Percentiles rank a stretch among this genome's conserved stretches.
phyloP scores from a whole-genome alignment of 2,329 filamentous ascomycete species.

The Aspergillus latus region DNA sequence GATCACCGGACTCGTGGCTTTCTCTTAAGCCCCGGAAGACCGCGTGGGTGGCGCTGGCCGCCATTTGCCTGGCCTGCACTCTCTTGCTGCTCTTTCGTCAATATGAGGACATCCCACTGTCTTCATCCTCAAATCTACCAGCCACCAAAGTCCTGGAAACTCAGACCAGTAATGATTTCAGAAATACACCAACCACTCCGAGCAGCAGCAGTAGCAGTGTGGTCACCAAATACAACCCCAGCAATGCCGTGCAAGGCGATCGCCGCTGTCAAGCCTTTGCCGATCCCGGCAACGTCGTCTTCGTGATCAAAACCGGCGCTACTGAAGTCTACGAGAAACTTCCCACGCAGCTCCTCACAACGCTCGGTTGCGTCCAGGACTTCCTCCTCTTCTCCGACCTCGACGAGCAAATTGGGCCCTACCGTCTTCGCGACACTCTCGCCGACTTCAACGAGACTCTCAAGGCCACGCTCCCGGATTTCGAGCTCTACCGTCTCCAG shows the following conservation, averaged over 20 bases:
- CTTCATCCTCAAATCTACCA: constrained; percentile 4
- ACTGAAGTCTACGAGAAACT: constrained; percentile 55
- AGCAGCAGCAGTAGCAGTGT: background rate
- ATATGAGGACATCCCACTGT: constrained; percentile 8
- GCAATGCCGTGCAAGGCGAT: constrained; percentile 13
- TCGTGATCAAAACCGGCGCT: constrained; percentile 60
- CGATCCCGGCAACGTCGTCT: constrained; percentile 48
- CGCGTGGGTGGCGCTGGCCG: constrained; percentile 15
- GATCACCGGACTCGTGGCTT: constrained; percentile 1
- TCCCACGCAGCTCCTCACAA: constrained; percentile 57
- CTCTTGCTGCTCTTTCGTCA: constrained; percentile 10
- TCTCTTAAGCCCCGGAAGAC: constrained; percentile 4
- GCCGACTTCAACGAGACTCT: constrained; percentile 42
- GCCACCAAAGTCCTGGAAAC: background rate
- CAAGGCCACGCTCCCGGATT: constrained; percentile 49
- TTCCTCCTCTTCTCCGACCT: constrained; percentile 49
- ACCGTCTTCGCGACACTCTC: constrained; percentile 34
- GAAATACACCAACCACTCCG: background rate
- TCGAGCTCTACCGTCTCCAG: constrained; percentile 47
- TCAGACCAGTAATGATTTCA: background rate
- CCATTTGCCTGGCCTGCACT: constrained; percentile 9
- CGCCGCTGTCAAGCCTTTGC: constrained; percentile 44
- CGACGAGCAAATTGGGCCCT: constrained; percentile 32
- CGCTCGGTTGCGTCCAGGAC: constrained; percentile 51
- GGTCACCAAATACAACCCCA: background rate